Evolutionary conservation across 1,284 basidiomycete species (phyloP).

Genomic region (Trametes sp.): DNA sequence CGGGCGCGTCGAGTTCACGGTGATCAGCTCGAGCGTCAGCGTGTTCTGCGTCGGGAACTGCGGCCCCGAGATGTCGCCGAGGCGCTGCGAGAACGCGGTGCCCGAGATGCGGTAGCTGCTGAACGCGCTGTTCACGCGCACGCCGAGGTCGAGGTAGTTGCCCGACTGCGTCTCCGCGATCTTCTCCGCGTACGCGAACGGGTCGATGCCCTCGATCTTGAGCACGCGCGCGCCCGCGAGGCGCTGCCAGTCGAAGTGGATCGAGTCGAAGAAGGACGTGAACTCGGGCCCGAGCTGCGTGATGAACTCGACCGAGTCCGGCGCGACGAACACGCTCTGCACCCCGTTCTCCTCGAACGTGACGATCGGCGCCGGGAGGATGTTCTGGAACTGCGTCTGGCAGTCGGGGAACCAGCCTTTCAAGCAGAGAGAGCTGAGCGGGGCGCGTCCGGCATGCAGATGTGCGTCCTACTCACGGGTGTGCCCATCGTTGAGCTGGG

Average conservation of each 20-base stretch:
- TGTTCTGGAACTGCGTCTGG: conserved; percentile 62
- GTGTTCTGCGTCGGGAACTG: conserved; percentile 54
- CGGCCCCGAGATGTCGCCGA: conserved; percentile 67
- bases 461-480: conserved; percentile 51
- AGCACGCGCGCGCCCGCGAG: conserved; percentile 67
- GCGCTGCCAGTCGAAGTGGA: conserved; percentile 63
- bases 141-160: conserved; percentile 68
- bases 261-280: conserved; percentile 57
- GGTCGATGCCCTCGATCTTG: conserved; percentile 59
- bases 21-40: conserved; percentile 52
- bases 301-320: conserved; percentile 46
- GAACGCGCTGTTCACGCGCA: conserved; percentile 70
- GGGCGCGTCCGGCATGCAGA: not conserved
- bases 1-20: conserved; percentile 51
- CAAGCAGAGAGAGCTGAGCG: not conserved
- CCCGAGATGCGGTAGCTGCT: conserved; percentile 62
- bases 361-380: conserved; percentile 66
- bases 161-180: conserved; percentile 66
- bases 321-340: conserved; percentile 62
- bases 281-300: conserved; percentile 42
- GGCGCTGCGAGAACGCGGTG: conserved; percentile 59
- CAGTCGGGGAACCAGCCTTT: conserved; percentile 69
- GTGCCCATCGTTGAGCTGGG: conserved; percentile 68
- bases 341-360: conserved; percentile 60
- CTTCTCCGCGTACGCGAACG: conserved; percentile 62